Evolutionary conservation across 2,329 filamentous ascomycete species (phyloP).

Genomic region (Stagonosporopsis vannaccii): DNA sequence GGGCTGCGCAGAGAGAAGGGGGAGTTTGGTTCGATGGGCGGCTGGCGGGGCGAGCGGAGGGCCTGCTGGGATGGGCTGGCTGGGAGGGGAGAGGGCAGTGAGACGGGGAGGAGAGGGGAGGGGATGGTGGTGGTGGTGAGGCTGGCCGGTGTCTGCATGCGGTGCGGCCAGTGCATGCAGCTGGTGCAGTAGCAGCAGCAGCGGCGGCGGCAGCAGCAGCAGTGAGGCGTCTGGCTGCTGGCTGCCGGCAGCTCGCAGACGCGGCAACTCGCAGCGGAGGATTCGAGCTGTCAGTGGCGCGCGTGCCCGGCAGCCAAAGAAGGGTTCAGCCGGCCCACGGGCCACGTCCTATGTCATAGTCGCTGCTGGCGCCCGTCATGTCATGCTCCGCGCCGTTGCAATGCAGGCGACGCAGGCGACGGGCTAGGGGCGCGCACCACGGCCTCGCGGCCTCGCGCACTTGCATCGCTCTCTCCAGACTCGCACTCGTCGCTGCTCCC

Average conservation of each 20-base stretch:
- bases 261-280: not conserved
- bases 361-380: conserved; percentile 10
- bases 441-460: not conserved
- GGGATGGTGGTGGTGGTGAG: not conserved
- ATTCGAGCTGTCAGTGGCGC: conserved; percentile 7
- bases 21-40: conserved; percentile 14
- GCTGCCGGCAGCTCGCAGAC: no score
- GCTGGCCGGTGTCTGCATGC: not conserved
- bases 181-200: no score
- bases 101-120: no score
- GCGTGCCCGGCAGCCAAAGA: not conserved
- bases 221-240: not conserved
- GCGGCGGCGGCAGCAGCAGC: no score
- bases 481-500: no score
- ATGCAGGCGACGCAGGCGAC: conserved; percentile 4
- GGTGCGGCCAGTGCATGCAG: no score
- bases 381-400: conserved; percentile 7
- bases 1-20: conserved; percentile 5
- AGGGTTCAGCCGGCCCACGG: not conserved
- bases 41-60: conserved; percentile 6
- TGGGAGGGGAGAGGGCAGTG: not conserved
- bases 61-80: not conserved
- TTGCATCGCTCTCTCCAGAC: no score
- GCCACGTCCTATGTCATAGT: not conserved
- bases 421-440: not conserved